These are phyloP conservation scores for Stellera chamaejasme DNA, from an alignment of 345 rosid genomes.

Conservation along the genomic window DNA sequence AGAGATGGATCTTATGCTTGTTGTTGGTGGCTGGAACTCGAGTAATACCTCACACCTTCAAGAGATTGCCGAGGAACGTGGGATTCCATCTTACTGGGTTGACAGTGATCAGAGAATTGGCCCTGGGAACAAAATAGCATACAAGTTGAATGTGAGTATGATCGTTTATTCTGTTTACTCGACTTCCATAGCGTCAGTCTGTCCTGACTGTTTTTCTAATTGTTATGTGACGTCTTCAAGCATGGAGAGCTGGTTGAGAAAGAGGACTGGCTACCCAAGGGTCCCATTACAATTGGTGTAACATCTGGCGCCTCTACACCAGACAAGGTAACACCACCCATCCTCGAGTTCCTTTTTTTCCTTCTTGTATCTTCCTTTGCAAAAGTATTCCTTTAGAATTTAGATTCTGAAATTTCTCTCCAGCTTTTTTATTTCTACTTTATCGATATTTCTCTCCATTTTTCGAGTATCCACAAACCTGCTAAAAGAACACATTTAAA, in stretches of 20 bases:
- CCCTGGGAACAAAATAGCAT: conserved; percentile 85
- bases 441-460: not conserved
- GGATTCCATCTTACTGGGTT: conserved; percentile 92
- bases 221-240: conserved; percentile 22
- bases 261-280: conserved; percentile 83
- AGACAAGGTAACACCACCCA: conserved; percentile 52
- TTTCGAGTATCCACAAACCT: not conserved
- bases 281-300: conserved; percentile 81
- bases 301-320: conserved; percentile 99
- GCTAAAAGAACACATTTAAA: not conserved
- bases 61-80: conserved; percentile 79
- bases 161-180: not conserved
- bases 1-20: conserved; percentile 77
- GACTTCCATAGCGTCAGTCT: not conserved
- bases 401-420: not conserved
- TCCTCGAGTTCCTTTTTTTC: not conserved
- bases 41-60: conserved; percentile 99
- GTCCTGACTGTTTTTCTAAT: conserved; percentile 1
- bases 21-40: conserved; percentile 97
- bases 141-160: conserved; percentile 59
- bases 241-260: conserved; percentile 94
- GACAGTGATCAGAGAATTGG: conserved; percentile 86
- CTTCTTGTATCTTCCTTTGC: not conserved
- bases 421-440: not conserved
- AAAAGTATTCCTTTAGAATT: not conserved